phyloP scores from a whole-genome alignment of 1,284 basidiomycete genomes.

The Trichosporon sp. region DNA sequence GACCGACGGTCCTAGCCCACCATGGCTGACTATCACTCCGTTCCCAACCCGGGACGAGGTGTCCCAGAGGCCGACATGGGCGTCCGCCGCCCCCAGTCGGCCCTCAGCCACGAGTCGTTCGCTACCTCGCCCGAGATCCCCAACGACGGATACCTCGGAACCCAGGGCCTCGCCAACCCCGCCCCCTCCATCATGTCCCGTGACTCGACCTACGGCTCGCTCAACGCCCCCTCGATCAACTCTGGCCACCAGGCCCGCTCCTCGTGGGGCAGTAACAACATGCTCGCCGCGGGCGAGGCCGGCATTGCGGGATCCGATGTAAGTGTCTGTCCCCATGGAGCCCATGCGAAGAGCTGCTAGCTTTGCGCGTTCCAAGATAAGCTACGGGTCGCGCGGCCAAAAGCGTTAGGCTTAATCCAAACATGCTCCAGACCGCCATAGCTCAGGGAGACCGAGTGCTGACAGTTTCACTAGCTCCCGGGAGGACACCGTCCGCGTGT shows the following conservation, averaged over 20 bases:
- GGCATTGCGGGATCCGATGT: slow-evolving; percentile 28
- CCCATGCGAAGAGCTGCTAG: not conserved
- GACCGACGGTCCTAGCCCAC: not conserved
- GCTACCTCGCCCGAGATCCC: slow-evolving; percentile 3
- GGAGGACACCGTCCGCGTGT: slow-evolving; percentile 21
- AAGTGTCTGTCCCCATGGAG: slow-evolving; percentile 14
- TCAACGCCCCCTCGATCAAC: slow-evolving; percentile 14
- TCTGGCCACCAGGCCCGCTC: slow-evolving; percentile 9
- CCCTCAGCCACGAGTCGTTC: slow-evolving; percentile 2
- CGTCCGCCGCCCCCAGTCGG: not conserved
- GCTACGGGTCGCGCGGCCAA: not conserved
- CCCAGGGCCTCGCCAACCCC: slow-evolving; percentile 6
- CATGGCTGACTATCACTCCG: not conserved
- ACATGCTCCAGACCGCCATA: not conserved
- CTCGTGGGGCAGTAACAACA: slow-evolving; percentile 20
- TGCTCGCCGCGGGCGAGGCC: slow-evolving; percentile 26
- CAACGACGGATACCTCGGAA: slow-evolving; percentile 11
- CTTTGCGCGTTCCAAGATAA: not conserved
- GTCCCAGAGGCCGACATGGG: not conserved
- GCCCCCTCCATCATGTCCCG: slow-evolving; percentile 41
- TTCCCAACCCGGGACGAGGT: slow-evolving; percentile 8
- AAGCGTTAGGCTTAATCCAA: slow-evolving; percentile 4
- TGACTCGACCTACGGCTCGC: slow-evolving; percentile 35
- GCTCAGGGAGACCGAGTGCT: not conserved
- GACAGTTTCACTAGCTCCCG: not conserved